Conservation (phyloP, 2,329 filamentous ascomycete species). For the Alternaria tenuissima region DNA sequence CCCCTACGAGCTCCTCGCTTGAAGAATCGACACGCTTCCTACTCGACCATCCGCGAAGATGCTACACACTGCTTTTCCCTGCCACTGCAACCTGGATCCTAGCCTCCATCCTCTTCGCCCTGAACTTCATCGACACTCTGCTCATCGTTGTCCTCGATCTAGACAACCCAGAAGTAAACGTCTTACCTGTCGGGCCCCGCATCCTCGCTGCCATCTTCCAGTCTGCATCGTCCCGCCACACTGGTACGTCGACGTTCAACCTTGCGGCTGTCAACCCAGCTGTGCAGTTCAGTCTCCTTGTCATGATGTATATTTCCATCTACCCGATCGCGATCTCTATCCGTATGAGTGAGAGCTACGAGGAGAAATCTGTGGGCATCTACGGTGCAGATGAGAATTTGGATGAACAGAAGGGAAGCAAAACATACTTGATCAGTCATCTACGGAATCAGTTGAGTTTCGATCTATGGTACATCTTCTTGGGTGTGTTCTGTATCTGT, state of each 20-base stretch:
- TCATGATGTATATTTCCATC: slow-evolving; percentile 99
- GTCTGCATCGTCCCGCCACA: slow-evolving; percentile 86
- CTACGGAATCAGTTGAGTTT: slow-evolving; percentile 93
- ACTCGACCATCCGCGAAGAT: slow-evolving; percentile 92
- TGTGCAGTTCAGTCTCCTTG: slow-evolving; percentile 90
- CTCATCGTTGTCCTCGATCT: slow-evolving; percentile 94
- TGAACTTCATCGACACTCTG: slow-evolving; percentile 86
- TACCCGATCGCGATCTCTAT: slow-evolving; percentile 97
- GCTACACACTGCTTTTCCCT: slow-evolving; percentile 94
- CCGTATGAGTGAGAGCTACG: slow-evolving; percentile 93
- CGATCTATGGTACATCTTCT: slow-evolving; percentile 95
- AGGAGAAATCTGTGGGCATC: slow-evolving; percentile 84
- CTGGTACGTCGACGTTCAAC: slow-evolving; percentile 85
- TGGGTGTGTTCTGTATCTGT: slow-evolving; percentile 90
- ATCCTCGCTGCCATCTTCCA: slow-evolving; percentile 91
- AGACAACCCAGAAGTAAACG: slow-evolving; percentile 72
- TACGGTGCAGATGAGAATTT: slow-evolving; percentile 60
- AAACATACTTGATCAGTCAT: slow-evolving; percentile 87
- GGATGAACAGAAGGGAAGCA: slow-evolving; percentile 63
- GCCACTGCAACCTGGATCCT: slow-evolving; percentile 94
- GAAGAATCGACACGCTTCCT: slow-evolving; percentile 93
- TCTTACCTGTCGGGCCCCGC: slow-evolving; percentile 74
- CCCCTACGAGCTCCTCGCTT: slow-evolving; percentile 70
- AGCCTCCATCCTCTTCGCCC: slow-evolving; percentile 79
- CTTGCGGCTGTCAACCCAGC: slow-evolving; percentile 82